Base-by-base conservation (phyloP, 495 filamentous ascomycete genomes). In the Friedmanniomyces endolithicus region DNA sequence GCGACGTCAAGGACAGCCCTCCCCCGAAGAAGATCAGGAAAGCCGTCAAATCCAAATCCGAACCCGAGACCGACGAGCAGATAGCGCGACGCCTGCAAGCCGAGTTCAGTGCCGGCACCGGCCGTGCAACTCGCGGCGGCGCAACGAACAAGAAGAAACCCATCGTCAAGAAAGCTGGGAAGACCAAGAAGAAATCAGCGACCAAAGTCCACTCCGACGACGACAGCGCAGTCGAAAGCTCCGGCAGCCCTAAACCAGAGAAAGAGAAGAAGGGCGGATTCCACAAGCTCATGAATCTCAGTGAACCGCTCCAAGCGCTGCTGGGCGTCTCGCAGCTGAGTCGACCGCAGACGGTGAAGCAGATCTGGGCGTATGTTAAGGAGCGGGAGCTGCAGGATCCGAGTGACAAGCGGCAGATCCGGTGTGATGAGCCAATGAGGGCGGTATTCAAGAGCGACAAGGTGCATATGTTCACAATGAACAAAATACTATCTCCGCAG, bases 391-490 rank as follows among this genome's bases (percentile, higher is more conserved):
- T 98, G 16, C 92, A 98, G 67, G 90, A 95, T 64, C 90, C 88
- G 2, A 82, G 64, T 52, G 94, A 98, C 69, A 84, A 86, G 64
- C 86, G 92, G 12, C 87, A 94, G 63, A 97, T 98, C 50, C 71
- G 78, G 50, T 98, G 92, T 67, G 94, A 98, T 70, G 88, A 95
- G 35, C 77, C 79, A 46, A 81, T 98, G 82, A 80, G 86, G 33
- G 81, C 83, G 1, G 85, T 98, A 2, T 97, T 98, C 74, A 90
- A 90, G 66, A 78, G 83, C 61, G 85, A 89, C 56, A 85, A 80
- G 60, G 83, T 98, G 34, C 87, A 96, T 63, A 98, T 98, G 94
- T 97, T 98, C 65, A 89, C 87, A 40, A 95, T 96, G 89, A 96
- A 92, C 71, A 87, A 86, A 68, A 78, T 87, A 20, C 75, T 87